Evolutionary conservation across 148 eudicot genomes (phyloP).

Genomic region (Mesembryanthemum crystallinum): DNA sequence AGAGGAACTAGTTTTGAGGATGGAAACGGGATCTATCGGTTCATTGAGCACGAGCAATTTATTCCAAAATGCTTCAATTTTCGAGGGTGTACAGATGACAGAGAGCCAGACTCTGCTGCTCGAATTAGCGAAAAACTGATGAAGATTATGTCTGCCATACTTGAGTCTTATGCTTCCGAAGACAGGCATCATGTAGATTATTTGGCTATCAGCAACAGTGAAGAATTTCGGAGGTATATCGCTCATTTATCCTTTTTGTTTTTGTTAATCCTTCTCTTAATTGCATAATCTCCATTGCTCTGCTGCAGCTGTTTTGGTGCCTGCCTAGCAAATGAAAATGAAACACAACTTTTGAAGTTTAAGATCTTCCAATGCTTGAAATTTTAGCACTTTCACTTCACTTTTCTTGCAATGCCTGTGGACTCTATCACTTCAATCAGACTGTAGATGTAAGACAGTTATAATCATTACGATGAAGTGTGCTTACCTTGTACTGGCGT

Average conservation of each 20-base stretch:
- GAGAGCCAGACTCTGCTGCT: slow-evolving; percentile 58
- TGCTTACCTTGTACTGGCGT: slow-evolving; percentile 5
- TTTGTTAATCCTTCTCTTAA: neutral
- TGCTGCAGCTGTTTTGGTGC: neutral
- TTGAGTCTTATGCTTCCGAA: slow-evolving; percentile 87
- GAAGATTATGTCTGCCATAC: slow-evolving; percentile 79
- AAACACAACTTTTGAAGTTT: neutral
- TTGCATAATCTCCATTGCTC: neutral
- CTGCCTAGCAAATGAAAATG: neutral
- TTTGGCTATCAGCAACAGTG: slow-evolving; percentile 78
- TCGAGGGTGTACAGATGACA: slow-evolving; percentile 63
- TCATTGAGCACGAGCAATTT: slow-evolving; percentile 87
- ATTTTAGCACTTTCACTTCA: neutral
- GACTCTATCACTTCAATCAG: neutral
- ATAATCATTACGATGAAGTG: neutral
- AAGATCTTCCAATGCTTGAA: neutral
- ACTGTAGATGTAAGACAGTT: neutral
- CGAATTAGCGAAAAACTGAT: slow-evolving; percentile 47
- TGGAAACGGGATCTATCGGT: slow-evolving; percentile 63
- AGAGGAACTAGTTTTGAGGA: slow-evolving; percentile 77
- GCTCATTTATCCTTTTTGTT: neutral
- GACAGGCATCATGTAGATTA: slow-evolving; percentile 64
- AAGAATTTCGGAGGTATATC: slow-evolving; percentile 82
- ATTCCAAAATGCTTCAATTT: slow-evolving; percentile 78
- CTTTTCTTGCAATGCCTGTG: neutral